Percentiles rank a stretch among this genome's conserved stretches.
Evolutionary conservation across 257 asterid species (phyloP).

Genomic region (Salvia hispanica): DNA sequence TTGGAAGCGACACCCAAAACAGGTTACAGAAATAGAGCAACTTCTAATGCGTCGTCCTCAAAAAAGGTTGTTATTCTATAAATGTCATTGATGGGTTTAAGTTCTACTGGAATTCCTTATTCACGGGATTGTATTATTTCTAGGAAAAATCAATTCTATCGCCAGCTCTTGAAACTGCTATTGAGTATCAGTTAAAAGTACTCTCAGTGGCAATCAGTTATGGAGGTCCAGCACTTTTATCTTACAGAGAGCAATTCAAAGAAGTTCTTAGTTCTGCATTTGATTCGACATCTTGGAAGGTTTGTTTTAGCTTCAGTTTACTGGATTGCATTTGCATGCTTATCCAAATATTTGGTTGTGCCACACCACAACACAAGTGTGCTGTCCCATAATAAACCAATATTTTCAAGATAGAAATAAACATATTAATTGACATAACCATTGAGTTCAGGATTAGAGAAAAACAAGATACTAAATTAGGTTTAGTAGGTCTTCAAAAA

Average conservation of each 20-base stretch:
- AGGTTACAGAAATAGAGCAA: constrained; percentile 71
- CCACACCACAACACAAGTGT: background rate
- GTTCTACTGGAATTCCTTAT: constrained; percentile 32
- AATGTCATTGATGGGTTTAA: constrained; percentile 31
- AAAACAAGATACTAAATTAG: background rate
- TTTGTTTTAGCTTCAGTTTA: constrained; percentile 37
- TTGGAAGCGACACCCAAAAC: constrained; percentile 74
- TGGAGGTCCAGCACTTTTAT: constrained; percentile 86
- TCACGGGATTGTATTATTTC: constrained; percentile 33
- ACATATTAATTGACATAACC: background rate
- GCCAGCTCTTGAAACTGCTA: constrained; percentile 88
- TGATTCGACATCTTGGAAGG: constrained; percentile 99
- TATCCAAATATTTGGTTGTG: constrained; percentile 21
- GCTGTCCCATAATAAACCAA: background rate
- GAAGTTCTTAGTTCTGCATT: constrained; percentile 83
- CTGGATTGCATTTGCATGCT: constrained; percentile 17
- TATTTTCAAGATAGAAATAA: background rate
- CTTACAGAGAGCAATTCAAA: constrained; percentile 71
- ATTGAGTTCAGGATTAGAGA: background rate
- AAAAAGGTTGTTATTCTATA: constrained; percentile 66
- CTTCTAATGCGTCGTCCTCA: constrained; percentile 45
- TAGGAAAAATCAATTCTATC: constrained; percentile 77
- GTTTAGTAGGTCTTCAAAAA: background rate
- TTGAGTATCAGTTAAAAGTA: constrained; percentile 90
- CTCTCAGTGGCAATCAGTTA: constrained; percentile 89